phyloP scores from a whole-genome alignment of 139 green algal species.

The Trebouxia sp. region DNA sequence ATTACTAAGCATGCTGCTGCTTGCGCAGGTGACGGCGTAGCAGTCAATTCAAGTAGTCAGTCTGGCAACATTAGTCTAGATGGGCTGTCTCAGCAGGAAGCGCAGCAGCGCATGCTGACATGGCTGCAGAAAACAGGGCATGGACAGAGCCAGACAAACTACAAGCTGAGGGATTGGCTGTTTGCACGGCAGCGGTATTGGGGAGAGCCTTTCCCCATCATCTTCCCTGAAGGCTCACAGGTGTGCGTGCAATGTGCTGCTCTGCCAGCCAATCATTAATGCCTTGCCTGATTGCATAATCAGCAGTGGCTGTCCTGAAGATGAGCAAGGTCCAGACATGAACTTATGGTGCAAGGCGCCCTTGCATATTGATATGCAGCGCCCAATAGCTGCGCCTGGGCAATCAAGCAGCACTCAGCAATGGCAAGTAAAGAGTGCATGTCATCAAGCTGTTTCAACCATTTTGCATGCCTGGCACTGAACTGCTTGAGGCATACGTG shows the following conservation, averaged over 20 bases:
- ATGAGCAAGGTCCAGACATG: too few species aligned
- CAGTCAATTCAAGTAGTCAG: constrained; percentile 57
- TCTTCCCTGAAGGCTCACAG: constrained; percentile 73
- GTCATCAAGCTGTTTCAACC: too few species aligned
- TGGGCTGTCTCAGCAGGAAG: constrained; percentile 62
- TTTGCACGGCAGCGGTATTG: constrained; percentile 99
- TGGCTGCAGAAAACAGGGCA: constrained; percentile 58
- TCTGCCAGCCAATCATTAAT: too few species aligned
- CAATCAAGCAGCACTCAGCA: too few species aligned
- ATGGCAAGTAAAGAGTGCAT: too few species aligned
- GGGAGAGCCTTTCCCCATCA: constrained; percentile 98
- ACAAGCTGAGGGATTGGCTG: constrained; percentile 98
- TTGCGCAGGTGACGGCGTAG: constrained; percentile 49
- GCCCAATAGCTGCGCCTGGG: too few species aligned
- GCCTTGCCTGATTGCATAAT: too few species aligned
- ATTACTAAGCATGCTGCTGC: neutral
- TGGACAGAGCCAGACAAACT: constrained; percentile 84
- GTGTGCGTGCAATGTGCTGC: constrained; percentile 37
- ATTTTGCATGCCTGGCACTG: too few species aligned
- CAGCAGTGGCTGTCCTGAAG: too few species aligned
- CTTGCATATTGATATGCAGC: too few species aligned
- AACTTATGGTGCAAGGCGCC: too few species aligned
- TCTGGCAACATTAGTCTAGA: constrained; percentile 69
- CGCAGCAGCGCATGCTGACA: constrained; percentile 30
- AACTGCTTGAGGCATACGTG: too few species aligned